Evolutionary conservation across 441 rosid genomes (phyloP).

Genomic region (Pelargonium australe): DNA sequence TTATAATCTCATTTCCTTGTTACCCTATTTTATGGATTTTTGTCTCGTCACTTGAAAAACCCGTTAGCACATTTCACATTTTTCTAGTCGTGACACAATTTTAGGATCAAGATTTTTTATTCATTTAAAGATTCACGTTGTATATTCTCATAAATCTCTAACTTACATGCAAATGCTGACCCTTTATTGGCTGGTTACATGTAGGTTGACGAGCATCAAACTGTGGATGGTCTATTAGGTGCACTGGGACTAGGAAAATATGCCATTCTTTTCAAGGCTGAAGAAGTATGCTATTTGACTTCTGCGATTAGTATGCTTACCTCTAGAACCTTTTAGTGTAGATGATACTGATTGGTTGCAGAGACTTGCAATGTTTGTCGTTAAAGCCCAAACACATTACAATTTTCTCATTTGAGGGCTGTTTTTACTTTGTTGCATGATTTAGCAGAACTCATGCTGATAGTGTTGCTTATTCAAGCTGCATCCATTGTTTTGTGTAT

Average conservation of each 20-base stretch:
- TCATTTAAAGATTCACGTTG: background rate
- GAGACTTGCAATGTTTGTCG: background rate
- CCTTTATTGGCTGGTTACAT: constrained; percentile 2
- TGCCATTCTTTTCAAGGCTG: constrained; percentile 25
- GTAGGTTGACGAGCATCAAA: constrained; percentile 22
- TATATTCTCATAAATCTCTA: background rate
- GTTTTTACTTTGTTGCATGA: background rate
- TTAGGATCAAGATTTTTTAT: background rate
- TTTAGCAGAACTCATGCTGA: background rate
- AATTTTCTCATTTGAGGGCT: background rate
- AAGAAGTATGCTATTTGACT: constrained; percentile 20
- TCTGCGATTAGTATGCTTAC: background rate
- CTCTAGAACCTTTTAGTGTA: background rate
- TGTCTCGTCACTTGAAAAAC: background rate
- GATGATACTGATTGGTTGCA: background rate
- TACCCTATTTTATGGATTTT: background rate
- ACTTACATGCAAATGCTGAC: background rate
- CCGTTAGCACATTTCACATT: background rate
- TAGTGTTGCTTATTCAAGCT: background rate
- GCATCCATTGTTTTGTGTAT: background rate
- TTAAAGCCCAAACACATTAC: background rate
- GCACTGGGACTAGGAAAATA: constrained; percentile 24
- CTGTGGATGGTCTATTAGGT: constrained; percentile 24
- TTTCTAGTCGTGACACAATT: background rate
- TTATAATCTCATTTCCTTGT: background rate